Evolutionary conservation across 148 eudicot genomes (phyloP), one percentile per base, ranked within the genome.

Genomic region (Heliamphora exappendiculata): DNA sequence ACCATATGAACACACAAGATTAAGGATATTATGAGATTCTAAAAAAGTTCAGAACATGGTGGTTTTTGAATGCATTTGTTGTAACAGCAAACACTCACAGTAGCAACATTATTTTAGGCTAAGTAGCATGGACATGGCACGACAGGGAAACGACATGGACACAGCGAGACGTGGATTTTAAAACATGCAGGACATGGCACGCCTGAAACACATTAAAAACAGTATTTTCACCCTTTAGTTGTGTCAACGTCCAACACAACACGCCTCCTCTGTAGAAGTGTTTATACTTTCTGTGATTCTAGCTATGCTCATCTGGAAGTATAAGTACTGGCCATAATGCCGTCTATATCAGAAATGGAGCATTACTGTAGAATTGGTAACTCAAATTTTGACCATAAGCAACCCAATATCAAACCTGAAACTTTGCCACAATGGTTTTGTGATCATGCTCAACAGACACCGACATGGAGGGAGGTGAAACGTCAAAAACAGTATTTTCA

Each of bases 401-500:
- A 70, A 47, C 19, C 49, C 37, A 67, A 57, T 34, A 77, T 26
- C 74, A 71, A 76, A 96, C 99, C 99, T 96, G 98, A 84, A 96
- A 96, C 81, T 86, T 96, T 60, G 88, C 91, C 36, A 87, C 76
- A 74, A 96, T 81, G 44, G 76, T 80, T 59, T 84, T 86, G 86
- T 96, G 99, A 73, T 89, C 91, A 82, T 96, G 99, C 84, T 84
- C 87, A 81, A 96, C 97, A 73, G 91, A 75, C 33, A 96, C 88
- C 26, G 84, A 65, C 72, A 89, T 76, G 55, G 87, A 85, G 73
- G 98, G 80, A 76, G 99, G 99, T 76, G 97, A 96, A 77, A 96
- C 90, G 81, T 96, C 99, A 84, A 96, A 96, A 67, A 93, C 88
- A 36, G 99, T 91, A 70, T 89, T 92, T 79, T 96, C 99, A 53